Base-by-base conservation (phyloP, 352 stramenopile species). In the Pythium rishiriense region DNA sequence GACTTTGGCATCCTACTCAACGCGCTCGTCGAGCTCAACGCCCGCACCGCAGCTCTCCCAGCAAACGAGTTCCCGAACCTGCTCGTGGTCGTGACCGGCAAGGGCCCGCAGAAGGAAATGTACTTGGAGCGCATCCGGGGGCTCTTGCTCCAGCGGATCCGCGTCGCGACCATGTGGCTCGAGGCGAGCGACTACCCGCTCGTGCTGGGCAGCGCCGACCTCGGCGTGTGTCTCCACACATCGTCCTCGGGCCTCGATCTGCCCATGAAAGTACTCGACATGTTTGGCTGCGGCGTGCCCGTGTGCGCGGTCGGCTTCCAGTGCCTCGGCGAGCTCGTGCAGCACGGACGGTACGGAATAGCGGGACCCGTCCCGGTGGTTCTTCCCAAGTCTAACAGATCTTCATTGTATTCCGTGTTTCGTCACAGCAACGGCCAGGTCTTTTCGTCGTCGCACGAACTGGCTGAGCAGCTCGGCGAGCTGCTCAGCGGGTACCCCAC, bases 251-350 rank as follows among this genome's bases (percentile, higher is more conserved):
- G 97, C 0, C 74, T 99, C 33, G 98, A 99, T 76, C 75, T 99
- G 43, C 98, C 98, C 6, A 99, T 99, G 97, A 99, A 99, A 62
- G 97, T 99, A 45, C 78, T 99, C 33, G 98, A 99, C 78, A 99
- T 99, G 93, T 99, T 99, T 83, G 98, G 98, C 35, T 98, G 91
- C 61, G 85, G 88, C 15, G 79, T 99, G 35, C 98, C 98, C 19
- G 98, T 99, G 0, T 99, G 96, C 68, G 97, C 97, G 4, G 85
- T 98, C 31, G 78, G 76, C 42, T 99, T 99, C 82, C 76, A 90
- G 54, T 99, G 95, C 64, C 73, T 99, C n/a, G 69, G 78, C 29
- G 98, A 99, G 73, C 89, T 99, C 11, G 96, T 99, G 12, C 70
- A 96, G 65, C 90, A 99, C 79, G 83, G 56, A 55, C 46, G 66